Percentiles rank a stretch among this genome's conserved stretches.
phyloP scores from a whole-genome alignment of 257 asterid species.

The Oldenlandia corymbosa region DNA sequence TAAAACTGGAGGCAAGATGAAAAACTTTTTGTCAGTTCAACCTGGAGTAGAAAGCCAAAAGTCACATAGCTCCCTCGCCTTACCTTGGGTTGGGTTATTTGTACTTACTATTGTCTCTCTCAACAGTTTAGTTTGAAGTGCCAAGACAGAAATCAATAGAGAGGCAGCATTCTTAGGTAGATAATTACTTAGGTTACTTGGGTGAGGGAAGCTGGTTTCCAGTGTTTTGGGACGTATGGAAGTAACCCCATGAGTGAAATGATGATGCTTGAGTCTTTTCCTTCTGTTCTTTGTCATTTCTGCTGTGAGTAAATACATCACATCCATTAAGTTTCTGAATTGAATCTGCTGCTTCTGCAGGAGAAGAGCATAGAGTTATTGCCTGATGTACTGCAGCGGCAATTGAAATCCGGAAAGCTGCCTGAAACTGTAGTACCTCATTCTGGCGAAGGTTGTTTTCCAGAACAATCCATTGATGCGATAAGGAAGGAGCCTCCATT shows the following conservation, averaged over 20 bases:
- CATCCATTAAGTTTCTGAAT: not conserved
- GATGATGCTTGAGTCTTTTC: not conserved
- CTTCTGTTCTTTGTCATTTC: not conserved
- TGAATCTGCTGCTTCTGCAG: conserved; percentile 32
- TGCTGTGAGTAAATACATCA: not conserved
- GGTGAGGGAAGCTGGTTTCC: not conserved
- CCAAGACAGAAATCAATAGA: not conserved
- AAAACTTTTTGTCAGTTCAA: not conserved
- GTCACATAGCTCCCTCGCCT: not conserved
- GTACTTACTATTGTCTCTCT: not conserved
- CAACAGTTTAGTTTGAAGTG: not conserved
- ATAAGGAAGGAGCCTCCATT: conserved; percentile 49
- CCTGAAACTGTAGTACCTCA: conserved; percentile 35
- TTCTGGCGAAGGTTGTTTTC: conserved; percentile 20
- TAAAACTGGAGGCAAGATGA: not conserved
- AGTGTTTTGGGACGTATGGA: not conserved
- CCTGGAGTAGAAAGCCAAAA: not conserved
- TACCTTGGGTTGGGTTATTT: not conserved
- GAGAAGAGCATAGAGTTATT: conserved; percentile 67
- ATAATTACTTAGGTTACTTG: not conserved
- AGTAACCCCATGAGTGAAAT: not conserved
- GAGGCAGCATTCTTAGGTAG: not conserved
- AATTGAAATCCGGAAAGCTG: conserved; percentile 55
- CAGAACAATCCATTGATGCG: conserved; percentile 29
- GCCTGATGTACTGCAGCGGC: conserved; percentile 66